Evolutionary conservation across 1,284 basidiomycete genomes (phyloP).

Genomic region (Boletus calvinii): DNA sequence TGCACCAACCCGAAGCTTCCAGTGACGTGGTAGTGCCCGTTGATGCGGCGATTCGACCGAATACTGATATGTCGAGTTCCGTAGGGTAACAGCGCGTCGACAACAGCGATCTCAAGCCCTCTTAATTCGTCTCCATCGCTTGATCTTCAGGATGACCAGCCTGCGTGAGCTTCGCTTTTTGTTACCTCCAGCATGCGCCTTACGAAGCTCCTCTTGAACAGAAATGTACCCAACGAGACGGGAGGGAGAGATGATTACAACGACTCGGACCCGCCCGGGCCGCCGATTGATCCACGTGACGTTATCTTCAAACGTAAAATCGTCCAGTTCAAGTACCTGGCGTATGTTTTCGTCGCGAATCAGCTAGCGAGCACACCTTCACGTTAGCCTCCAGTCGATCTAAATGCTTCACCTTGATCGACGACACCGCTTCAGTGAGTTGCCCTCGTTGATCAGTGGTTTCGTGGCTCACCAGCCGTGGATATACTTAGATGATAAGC

Average conservation of each 20-base stretch:
- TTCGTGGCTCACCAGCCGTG: not conserved
- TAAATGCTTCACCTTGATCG: slow-evolving; percentile 27
- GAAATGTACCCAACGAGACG: not conserved
- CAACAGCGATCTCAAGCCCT: not conserved
- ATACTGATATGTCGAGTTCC: slow-evolving; percentile 9
- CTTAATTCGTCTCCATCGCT: slow-evolving; percentile 1
- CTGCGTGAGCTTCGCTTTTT: slow-evolving; percentile 13
- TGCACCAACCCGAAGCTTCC: slow-evolving; percentile 6
- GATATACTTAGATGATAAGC: slow-evolving; percentile 21
- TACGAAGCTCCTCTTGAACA: slow-evolving; percentile 8
- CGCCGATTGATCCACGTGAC: too few relatives aligned
- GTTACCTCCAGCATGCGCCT: not conserved
- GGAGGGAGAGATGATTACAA: too few relatives aligned
- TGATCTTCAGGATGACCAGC: not conserved
- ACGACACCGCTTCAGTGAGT: slow-evolving; percentile 27
- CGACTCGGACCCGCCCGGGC: too few relatives aligned
- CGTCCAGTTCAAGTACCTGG: slow-evolving; percentile 19
- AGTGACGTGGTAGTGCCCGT: not conserved
- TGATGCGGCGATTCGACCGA: not conserved
- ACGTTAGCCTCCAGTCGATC: slow-evolving; percentile 17
- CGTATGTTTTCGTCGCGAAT: slow-evolving; percentile 11
- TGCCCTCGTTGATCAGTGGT: too few relatives aligned
- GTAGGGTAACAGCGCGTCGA: slow-evolving; percentile 15
- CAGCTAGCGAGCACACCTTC: not conserved
- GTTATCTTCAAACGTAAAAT: slow-evolving; percentile 17